Base-by-base conservation (phyloP, 2,329 filamentous ascomycete species). In the Aspergillus ochraceus region DNA sequence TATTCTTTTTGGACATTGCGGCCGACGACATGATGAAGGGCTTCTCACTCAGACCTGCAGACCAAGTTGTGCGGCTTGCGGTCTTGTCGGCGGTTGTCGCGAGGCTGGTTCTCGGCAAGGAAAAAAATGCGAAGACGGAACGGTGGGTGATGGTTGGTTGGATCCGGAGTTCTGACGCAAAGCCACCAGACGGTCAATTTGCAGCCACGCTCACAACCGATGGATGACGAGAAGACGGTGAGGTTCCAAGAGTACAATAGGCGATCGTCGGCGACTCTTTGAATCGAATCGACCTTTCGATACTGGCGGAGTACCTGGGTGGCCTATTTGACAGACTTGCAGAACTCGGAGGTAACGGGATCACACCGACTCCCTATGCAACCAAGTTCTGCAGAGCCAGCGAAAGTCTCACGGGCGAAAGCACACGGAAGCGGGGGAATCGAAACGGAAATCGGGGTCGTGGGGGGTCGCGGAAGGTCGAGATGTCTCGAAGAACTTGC, bases 1-100 rank as follows among this genome's bases (percentile, higher is more conserved):
- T 96, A 58, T 83, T 86, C 78, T 95, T 95, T 80, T 92, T 95
- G 58, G 81, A 79, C 58, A 85, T 78, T 52, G 79, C 77, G 51
- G 84, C 76, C 36, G 83, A 79, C 50, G 83, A 78, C 70, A 79
- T 76, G 29, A 59, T 67, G 49, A 66, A 54, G n/a, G 32, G 50
- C 46, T 61, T 62, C 54, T 71, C 24, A 51, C 49, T 11, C 30
- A 30, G 36, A 36, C 20, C 26, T 30, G 17, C 19, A 17, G 22
- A 54, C 42, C 39, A 46, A 20, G n/a, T 47, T 51, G 55, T 49
- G 68, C 79, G 76, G 50, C 70, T 71, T 68, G 79, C 76, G 65
- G 80, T 74, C 64, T 76, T 76, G 70, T 81, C 80, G 60, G 75
- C 68, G 64, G 77, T 70, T 67, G 74, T 76, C 69, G 78, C 64